These are phyloP conservation scores for Helichrysum umbraculigerum DNA, from an alignment of 129 eudicot species.

Conservation along the genomic window DNA sequence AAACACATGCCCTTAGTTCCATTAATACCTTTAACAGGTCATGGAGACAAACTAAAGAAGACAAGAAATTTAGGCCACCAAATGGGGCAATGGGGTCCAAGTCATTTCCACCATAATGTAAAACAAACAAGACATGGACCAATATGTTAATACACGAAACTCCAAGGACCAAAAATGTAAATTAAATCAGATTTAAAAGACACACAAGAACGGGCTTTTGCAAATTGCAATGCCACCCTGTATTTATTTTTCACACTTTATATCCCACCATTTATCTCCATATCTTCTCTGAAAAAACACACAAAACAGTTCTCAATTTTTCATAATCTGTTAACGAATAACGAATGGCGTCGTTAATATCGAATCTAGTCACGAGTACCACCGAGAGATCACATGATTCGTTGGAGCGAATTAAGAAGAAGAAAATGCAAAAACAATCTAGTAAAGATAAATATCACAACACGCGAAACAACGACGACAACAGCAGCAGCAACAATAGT, in stretches of 20 bases:
- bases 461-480: not conserved
- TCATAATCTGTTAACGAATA: not conserved
- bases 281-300: not conserved
- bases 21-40: conserved; percentile 12
- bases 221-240: conserved; percentile 22
- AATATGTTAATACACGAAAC: not conserved
- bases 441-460: not conserved
- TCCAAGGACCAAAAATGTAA: not conserved
- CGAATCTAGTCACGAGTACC: conserved; percentile 15
- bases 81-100: conserved; percentile 35
- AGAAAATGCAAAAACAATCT: conserved; percentile 20
- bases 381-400: not conserved
- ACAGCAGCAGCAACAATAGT: not conserved
- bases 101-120: conserved; percentile 28
- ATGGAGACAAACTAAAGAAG: conserved; percentile 26
- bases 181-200: not conserved
- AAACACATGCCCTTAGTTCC: not conserved
- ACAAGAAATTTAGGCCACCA: conserved; percentile 36
- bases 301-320: not conserved
- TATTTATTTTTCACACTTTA: not conserved
- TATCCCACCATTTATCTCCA: conserved; percentile 24
- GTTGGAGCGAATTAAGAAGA: conserved; percentile 16
- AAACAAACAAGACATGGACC: conserved; percentile 27
- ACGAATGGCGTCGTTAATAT: conserved; percentile 1
- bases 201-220: conserved; percentile 13